Percentiles rank a stretch among this genome's conserved stretches.
Conservation (phyloP, 768 basidiomycete genomes). For the Lactifluus subvellereus region DNA sequence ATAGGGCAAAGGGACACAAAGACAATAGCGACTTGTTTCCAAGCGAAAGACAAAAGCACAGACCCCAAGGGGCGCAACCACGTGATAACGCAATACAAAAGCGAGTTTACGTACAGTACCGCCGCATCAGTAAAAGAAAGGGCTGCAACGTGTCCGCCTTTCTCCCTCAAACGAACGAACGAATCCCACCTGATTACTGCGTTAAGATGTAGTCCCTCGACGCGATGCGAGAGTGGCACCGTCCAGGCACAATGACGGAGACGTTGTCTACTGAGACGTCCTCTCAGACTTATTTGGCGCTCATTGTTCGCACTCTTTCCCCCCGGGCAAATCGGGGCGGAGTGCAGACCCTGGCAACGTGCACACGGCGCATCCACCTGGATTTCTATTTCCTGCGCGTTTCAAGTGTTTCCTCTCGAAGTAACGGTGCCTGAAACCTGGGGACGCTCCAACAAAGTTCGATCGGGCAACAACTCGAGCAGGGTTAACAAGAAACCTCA, state of each 20-base stretch:
- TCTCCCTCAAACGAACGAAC: background rate
- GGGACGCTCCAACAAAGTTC: background rate
- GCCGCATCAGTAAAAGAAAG: too few species aligned
- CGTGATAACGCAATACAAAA: background rate
- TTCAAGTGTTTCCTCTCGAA: too few species aligned
- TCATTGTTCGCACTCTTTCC: background rate
- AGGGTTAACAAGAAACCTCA: too few species aligned
- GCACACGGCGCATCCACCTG: background rate
- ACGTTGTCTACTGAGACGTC: background rate
- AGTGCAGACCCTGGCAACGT: background rate
- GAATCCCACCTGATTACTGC: background rate
- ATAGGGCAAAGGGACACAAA: background rate
- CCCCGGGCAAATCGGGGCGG: background rate
- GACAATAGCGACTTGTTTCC: constrained; percentile 5
- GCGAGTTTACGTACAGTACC: background rate
- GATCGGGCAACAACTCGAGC: background rate
- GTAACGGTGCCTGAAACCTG: background rate
- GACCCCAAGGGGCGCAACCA: background rate
- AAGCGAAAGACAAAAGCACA: background rate
- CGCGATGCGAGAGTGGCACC: too few species aligned
- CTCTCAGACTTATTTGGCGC: background rate
- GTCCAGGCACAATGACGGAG: too few species aligned
- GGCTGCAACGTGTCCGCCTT: background rate
- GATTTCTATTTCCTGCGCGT: background rate
- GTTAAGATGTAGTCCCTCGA: too few species aligned